Evolutionary conservation across 331 rosid genomes (phyloP), one percentile per base, ranked within the genome.

Genomic region (Arachis monticola): DNA sequence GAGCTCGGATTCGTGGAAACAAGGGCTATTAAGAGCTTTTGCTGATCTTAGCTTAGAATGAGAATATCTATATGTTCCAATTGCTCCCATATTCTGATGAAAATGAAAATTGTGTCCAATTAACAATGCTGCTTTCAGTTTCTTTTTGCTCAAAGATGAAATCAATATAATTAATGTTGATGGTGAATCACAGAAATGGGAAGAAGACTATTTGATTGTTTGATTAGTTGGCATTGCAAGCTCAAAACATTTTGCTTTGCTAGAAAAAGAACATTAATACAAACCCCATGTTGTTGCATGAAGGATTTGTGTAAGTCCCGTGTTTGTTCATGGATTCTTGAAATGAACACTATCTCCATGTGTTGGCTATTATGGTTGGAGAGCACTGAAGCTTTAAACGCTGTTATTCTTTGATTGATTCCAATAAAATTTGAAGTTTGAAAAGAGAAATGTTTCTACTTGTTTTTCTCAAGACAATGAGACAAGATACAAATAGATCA

Each of bases 1-100:
- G 98, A 77, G 91, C 92, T 14, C 83, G 96, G 83, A 92, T 90
- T 77, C 93, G 98, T 8, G 96, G 98, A 60, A 92, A 92, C 84
- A 92, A 92, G 78, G 98, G 98, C 72, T 90, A 92, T 83, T 92
- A 77, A 78, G 1, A 30, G 41, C 80, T 65, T 61, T 14, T 67
- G 75, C 32, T 83, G 58, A 56, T 67, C 45, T 76, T 12, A 55
- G 22, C 41, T 35, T 3, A 35, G 40, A 27, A 58, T 58, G 63
- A 58, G 38, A 58, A 35, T 35, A 35, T 58, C 5, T 35, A 22
- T 58, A 27, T 58, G 14, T 60, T 60, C 42, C 41, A 9, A 55
- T 35, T 10, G 76, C 47, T 60, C 55, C 13, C 62, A 62, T 53
- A 44, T 58, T 60, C 30, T 30, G 60, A 4, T 35, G 40, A 35